These are phyloP conservation scores for Torulaspora franciscae DNA, from an alignment of 805 yeast genomes.

Conservation along the genomic window DNA sequence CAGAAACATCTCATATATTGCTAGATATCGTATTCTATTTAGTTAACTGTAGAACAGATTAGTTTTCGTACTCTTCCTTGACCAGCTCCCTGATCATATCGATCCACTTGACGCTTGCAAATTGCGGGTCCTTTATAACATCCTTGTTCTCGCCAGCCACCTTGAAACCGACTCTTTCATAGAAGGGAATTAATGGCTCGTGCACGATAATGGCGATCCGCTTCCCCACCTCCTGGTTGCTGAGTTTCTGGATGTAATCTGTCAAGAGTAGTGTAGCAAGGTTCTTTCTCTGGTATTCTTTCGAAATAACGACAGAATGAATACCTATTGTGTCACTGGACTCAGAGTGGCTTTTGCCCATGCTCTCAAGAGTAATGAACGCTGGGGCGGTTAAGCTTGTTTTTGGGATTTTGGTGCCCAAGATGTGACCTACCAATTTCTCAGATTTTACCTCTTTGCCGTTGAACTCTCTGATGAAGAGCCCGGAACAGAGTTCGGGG, in stretches of 20 bases:
- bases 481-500: slow-evolving; percentile 87
- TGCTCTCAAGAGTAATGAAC: slow-evolving; percentile 30
- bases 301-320: slow-evolving; percentile 75
- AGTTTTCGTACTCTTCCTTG: slow-evolving; percentile 35
- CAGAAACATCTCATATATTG: background rate
- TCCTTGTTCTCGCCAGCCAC: slow-evolving; percentile 52
- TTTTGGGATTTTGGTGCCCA: slow-evolving; percentile 62
- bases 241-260: slow-evolving; percentile 85
- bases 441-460: slow-evolving; percentile 44
- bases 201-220: slow-evolving; percentile 71
- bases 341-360: slow-evolving; percentile 59
- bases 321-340: slow-evolving; percentile 68
- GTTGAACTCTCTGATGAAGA: slow-evolving; percentile 67
- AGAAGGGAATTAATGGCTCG: slow-evolving; percentile 63
- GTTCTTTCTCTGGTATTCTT: slow-evolving; percentile 73
- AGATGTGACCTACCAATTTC: slow-evolving; percentile 69
- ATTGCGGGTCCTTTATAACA: slow-evolving; percentile 30
- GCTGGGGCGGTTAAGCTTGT: slow-evolving; percentile 10
- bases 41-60: background rate
- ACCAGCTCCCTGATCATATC: slow-evolving; percentile 37
- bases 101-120: slow-evolving; percentile 32
- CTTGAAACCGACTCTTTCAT: slow-evolving; percentile 74
- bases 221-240: slow-evolving; percentile 81
- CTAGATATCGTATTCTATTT: background rate
- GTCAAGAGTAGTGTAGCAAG: slow-evolving; percentile 77